These are phyloP conservation scores for Prototheca cutis DNA, from an alignment of 163 green algal genomes.

Conservation along the genomic window DNA sequence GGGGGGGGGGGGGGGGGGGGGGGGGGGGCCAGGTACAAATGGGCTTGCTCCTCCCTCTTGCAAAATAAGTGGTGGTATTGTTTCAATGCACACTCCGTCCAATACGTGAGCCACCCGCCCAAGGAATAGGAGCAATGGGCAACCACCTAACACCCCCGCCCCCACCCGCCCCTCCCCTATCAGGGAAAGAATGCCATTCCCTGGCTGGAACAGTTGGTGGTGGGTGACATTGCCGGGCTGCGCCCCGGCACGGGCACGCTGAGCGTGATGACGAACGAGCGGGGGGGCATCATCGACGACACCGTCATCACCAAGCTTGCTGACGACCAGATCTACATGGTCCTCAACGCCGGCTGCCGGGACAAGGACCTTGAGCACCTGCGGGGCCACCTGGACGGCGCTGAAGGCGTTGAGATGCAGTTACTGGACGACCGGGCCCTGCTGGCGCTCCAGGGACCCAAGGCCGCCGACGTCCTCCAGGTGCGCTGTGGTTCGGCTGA, in stretches of 20 bases:
- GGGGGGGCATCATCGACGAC: conserved; percentile 98
- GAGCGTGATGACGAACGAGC: conserved; percentile 94
- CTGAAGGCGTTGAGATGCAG: conserved; percentile 59
- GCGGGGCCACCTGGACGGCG: conserved; percentile 61
- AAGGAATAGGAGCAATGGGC: background rate
- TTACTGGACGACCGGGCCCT: conserved; percentile 86
- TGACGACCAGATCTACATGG: conserved; percentile 80
- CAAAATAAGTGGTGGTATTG: too few relatives aligned
- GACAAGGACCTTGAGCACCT: conserved; percentile 96
- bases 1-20: too few relatives aligned
- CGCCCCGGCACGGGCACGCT: conserved; percentile 75
- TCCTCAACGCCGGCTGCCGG: conserved; percentile 95
- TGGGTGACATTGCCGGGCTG: conserved; percentile 77
- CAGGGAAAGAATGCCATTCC: conserved; percentile 58
- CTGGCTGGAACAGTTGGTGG: conserved; percentile 87
- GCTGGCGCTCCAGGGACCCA: conserved; percentile 80
- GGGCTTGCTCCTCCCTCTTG: too few relatives aligned
- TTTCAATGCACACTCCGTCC: too few relatives aligned
- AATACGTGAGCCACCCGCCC: too few relatives aligned
- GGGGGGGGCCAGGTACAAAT: too few relatives aligned
- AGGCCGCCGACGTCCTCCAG: conserved; percentile 64
- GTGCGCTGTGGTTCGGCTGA: too few relatives aligned
- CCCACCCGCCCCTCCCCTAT: background rate
- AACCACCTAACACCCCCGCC: background rate
- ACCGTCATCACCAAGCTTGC: conserved; percentile 90